A percentile compares a stretch with the other conserved stretches of the same genome.
Evolutionary conservation across 1,284 basidiomycete genomes (phyloP).

Genomic region (Pseudozyma thailandica): DNA sequence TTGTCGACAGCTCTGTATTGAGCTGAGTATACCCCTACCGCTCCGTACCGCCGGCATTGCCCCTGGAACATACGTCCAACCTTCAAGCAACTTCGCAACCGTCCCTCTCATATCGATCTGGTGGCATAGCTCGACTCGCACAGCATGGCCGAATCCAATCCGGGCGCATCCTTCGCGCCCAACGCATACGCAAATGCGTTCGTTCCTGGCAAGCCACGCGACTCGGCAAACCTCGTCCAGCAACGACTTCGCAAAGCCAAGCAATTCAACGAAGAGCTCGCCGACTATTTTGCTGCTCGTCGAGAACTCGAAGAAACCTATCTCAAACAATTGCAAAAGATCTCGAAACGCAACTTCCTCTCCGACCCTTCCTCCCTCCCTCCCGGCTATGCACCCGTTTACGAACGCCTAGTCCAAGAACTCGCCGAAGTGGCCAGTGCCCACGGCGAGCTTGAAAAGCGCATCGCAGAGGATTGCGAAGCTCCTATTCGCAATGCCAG

Average conservation of each 20-base stretch:
- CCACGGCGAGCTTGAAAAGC: constrained; percentile 58
- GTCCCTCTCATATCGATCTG: neutral
- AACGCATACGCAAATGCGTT: constrained; percentile 55
- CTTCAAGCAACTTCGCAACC: neutral
- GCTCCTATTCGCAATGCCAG: constrained; percentile 62
- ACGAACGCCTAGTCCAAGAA: constrained; percentile 61
- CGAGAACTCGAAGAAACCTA: constrained; percentile 70
- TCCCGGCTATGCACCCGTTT: constrained; percentile 60
- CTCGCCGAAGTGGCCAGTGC: constrained; percentile 63
- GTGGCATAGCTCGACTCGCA: neutral
- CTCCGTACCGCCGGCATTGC: neutral
- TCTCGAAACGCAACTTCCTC: constrained; percentile 68
- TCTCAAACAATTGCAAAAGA: constrained; percentile 71
- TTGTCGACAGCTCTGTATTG: neutral
- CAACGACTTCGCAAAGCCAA: constrained; percentile 57
- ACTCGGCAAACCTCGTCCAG: constrained; percentile 36
- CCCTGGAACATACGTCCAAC: neutral
- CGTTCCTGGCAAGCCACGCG: constrained; percentile 39
- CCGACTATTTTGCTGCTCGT: constrained; percentile 71
- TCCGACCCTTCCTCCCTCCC: constrained; percentile 60
- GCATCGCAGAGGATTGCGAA: constrained; percentile 66
- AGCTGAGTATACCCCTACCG: neutral
- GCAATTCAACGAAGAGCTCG: constrained; percentile 64
- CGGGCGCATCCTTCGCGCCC: constrained; percentile 37
- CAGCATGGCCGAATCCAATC: constrained; percentile 32